Conservation (phyloP, 331 rosid genomes). For the Acacia pycnantha region DNA sequence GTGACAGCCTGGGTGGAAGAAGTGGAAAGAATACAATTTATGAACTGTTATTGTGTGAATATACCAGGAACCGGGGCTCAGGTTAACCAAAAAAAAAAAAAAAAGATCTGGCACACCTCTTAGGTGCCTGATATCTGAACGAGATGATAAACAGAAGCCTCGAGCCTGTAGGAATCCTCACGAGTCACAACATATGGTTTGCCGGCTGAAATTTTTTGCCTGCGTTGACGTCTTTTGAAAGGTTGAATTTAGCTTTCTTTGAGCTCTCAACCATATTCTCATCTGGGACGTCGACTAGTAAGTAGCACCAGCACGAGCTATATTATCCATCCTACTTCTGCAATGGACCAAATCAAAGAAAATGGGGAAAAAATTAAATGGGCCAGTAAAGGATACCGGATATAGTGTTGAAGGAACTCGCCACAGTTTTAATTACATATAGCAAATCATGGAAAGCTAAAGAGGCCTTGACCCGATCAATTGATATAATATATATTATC, state of each 20-base stretch:
- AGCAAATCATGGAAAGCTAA: not conserved
- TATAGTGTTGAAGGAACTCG: not conserved
- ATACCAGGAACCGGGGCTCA: not conserved
- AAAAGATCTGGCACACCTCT: not conserved
- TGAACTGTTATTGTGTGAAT: not conserved
- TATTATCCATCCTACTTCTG: conserved; percentile 1
- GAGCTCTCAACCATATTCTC: not conserved
- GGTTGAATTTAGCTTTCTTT: not conserved
- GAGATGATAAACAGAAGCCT: not conserved
- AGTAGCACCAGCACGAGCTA: not conserved
- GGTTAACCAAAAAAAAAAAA: not conserved
- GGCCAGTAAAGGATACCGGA: not conserved
- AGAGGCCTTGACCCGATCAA: not conserved
- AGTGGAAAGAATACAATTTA: not conserved
- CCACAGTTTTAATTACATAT: not conserved
- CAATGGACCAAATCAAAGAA: not conserved
- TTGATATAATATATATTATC: not conserved
- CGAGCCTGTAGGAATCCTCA: not conserved
- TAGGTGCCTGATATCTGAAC: not conserved
- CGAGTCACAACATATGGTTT: not conserved
- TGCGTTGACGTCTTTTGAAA: not conserved
- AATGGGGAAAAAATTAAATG: not conserved
- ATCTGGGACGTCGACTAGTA: not conserved
- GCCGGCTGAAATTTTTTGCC: not conserved
- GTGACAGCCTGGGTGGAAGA: not conserved